phyloP scores from a whole-genome alignment of 2,329 filamentous ascomycete species.

The Colletotrichum tropicale region DNA sequence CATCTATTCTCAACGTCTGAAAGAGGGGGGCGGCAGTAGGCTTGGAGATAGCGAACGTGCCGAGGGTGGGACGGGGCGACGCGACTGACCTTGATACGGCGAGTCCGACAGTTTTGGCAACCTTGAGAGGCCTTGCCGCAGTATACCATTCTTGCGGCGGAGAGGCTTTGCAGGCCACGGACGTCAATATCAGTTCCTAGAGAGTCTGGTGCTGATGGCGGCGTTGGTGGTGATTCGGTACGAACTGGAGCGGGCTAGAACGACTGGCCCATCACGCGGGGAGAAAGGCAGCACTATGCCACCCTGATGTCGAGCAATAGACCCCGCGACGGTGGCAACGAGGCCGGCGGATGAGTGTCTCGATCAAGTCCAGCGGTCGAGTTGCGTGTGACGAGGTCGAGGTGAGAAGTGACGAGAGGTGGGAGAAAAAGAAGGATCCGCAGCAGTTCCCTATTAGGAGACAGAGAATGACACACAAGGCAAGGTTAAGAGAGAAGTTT shows the following conservation, averaged over 20 bases:
- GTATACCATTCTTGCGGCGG: constrained; percentile 51
- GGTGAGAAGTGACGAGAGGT: not conserved
- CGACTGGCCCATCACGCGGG: constrained; percentile 8
- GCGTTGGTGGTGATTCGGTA: not conserved
- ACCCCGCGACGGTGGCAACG: not conserved
- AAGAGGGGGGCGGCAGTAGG: not conserved
- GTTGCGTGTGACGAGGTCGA: not conserved
- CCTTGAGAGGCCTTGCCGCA: constrained; percentile 62
- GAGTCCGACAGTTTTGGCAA: constrained; percentile 57
- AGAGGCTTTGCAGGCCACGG: not conserved
- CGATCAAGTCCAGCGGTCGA: not conserved
- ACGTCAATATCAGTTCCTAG: not conserved
- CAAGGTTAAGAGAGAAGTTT: not conserved
- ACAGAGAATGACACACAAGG: not conserved
- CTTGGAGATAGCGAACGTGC: not conserved
- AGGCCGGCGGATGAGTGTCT: not conserved
- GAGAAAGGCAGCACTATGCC: constrained; percentile 5
- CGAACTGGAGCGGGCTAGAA: not conserved
- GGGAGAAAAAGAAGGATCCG: not conserved
- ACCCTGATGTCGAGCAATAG: not conserved
- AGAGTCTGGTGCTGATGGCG: not conserved
- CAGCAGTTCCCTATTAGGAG: not conserved
- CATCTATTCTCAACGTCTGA: not conserved
- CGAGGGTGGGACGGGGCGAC: not conserved
- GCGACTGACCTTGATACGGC: constrained; percentile 58